Base-by-base conservation (phyloP, 2,329 filamentous ascomycete genomes). In the Calonectria henricotiae region DNA sequence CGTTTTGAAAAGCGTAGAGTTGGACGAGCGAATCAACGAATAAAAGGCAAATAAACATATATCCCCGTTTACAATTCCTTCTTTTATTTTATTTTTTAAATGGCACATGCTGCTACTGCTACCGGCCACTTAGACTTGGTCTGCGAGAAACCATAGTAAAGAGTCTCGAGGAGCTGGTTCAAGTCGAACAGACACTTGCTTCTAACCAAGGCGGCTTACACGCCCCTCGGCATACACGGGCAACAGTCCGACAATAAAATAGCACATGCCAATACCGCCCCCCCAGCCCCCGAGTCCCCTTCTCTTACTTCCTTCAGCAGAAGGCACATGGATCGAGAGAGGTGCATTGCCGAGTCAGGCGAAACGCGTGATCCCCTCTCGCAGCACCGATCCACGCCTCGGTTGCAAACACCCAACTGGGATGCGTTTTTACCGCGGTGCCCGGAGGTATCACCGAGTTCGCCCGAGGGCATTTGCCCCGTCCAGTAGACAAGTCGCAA, bases 371-470 rank as follows among this genome's bases (percentile, higher is more conserved):
- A 61, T 61, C 39, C 25, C 54, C 35, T 27, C 27, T 30, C 39
- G 4, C 55, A 20, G 30, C 37, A 61, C 32, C 55, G 55, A 13
- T 44, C 8, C 39, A 61, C 55, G 39, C 20, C 39, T 61, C 39
- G 39, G 55, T 43, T 44, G 13, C 9, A 32, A 23, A 17, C 25
- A 3, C 55, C 55, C 25, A 61, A 61, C 39, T 44, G 37, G 39
- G 55, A 44, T 23, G 17, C 25, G 25, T 12, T 61, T 41, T 43
- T 23, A 32, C 51, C 20, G 37, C 11, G 13, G 37, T 17, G 23
- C 25, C 55, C 35, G 37, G 6, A 15, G 7, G 55, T 41, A 43
- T 60, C 55, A 60, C 55, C 55, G 55, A 60, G n/a, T 37, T 23
- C 12, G 51, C 51, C 51, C 32, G 51, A 55, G 30, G n/a, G 8